These are phyloP conservation scores for Fusarium miscanthi DNA, from an alignment of 2,329 filamentous ascomycete species.

Conservation along the genomic window DNA sequence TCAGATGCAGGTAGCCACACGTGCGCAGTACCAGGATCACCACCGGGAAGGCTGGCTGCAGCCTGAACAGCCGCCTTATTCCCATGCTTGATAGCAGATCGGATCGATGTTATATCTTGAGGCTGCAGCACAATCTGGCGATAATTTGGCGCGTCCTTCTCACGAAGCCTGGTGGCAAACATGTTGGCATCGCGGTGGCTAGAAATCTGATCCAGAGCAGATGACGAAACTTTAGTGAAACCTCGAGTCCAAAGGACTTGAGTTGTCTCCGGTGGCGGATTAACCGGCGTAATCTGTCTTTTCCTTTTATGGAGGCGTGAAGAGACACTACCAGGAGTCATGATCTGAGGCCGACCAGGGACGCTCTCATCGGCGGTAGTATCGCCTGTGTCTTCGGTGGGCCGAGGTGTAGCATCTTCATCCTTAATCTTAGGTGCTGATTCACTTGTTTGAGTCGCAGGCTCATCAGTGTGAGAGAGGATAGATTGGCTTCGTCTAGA, in stretches of 20 bases:
- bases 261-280: slow-evolving; percentile 66
- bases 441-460: slow-evolving; percentile 55
- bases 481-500: slow-evolving; percentile 59
- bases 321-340: slow-evolving; percentile 53
- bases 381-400: slow-evolving; percentile 66
- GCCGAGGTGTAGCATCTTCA: slow-evolving; percentile 66
- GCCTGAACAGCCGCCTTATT: slow-evolving; percentile 71
- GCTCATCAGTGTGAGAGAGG: slow-evolving; percentile 60
- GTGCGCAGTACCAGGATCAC: slow-evolving; percentile 65
- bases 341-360: slow-evolving; percentile 52
- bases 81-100: slow-evolving; percentile 79
- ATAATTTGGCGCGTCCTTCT: slow-evolving; percentile 81
- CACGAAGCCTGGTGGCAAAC: slow-evolving; percentile 79
- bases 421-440: slow-evolving; percentile 64
- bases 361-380: slow-evolving; percentile 66
- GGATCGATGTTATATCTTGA: slow-evolving; percentile 82
- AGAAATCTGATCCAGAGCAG: slow-evolving; percentile 79
- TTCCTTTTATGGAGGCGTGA: slow-evolving; percentile 65
- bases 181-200: slow-evolving; percentile 83
- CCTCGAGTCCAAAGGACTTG: slow-evolving; percentile 81
- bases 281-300: slow-evolving; percentile 62
- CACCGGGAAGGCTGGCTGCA: slow-evolving; percentile 69
- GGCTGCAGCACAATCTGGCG: slow-evolving; percentile 78
- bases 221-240: slow-evolving; percentile 77
- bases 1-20: slow-evolving; percentile 76